A percentile compares a stretch with the other conserved stretches of the same genome.
These are phyloP conservation scores for Melampsora americana DNA, from an alignment of 1,284 basidiomycete species.

Conservation along the genomic window DNA sequence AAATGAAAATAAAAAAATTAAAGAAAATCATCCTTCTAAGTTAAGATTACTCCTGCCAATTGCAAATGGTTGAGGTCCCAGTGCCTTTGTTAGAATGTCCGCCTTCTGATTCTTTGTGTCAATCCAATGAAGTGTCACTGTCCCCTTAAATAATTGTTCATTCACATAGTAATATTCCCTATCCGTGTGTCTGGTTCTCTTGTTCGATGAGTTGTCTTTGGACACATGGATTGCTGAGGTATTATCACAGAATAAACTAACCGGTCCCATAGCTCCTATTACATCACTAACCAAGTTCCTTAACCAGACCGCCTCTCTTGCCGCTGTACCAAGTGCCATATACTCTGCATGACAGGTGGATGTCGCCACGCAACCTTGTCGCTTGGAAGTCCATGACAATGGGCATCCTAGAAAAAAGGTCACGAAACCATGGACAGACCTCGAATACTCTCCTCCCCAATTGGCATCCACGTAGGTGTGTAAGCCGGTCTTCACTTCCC, in stretches of 20 bases:
- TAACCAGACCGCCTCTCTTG: background rate
- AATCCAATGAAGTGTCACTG: background rate
- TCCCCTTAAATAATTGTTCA: background rate
- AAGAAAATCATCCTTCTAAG: no score
- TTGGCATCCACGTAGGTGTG: background rate
- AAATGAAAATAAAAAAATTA: no score
- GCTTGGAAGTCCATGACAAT: background rate
- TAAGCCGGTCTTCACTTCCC: no score
- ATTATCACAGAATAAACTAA: background rate
- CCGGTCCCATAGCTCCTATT: background rate
- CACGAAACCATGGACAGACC: background rate
- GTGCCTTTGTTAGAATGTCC: conserved; percentile 7
- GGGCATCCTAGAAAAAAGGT: background rate
- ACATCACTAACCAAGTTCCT: background rate
- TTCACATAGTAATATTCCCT: background rate
- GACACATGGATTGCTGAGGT: background rate
- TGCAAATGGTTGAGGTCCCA: background rate
- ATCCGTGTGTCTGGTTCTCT: background rate
- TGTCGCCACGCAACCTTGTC: background rate
- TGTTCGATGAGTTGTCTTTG: background rate
- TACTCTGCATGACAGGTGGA: background rate
- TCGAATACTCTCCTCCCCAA: background rate
- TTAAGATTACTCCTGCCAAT: no score
- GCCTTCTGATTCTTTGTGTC: background rate
- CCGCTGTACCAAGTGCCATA: background rate